Percentiles rank a stretch among this genome's conserved stretches.
Conservation (phyloP, 164 flowering plant species). For the Nymphaea colorata region DNA sequence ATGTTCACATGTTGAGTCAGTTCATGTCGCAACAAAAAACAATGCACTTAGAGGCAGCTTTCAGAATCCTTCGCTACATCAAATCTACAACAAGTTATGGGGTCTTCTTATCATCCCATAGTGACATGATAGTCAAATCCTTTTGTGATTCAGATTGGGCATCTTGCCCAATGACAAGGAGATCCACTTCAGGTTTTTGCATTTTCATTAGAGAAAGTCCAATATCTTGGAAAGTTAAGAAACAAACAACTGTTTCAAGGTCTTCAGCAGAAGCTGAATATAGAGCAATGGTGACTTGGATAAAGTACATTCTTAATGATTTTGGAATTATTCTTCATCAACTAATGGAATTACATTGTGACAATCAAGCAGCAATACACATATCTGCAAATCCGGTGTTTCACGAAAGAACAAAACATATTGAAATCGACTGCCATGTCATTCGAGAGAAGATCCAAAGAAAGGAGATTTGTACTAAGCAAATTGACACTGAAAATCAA, state of each 20-base stretch:
- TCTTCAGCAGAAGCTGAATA: background rate
- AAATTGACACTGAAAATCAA: too few species aligned
- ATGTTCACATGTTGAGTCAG: background rate
- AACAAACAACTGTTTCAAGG: background rate
- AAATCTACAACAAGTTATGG: background rate
- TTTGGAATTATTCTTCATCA: background rate
- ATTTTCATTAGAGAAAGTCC: background rate
- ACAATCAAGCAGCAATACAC: conserved; percentile 1
- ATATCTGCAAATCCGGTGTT: background rate
- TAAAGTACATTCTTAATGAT: background rate
- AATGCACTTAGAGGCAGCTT: conserved; percentile 1
- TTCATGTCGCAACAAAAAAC: background rate
- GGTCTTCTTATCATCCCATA: background rate
- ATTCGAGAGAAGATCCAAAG: too few species aligned
- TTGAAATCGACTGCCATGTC: background rate
- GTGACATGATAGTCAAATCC: background rate
- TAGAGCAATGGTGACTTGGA: conserved; percentile 3
- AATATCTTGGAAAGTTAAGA: conserved; percentile 4
- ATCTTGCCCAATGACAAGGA: background rate
- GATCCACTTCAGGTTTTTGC: background rate
- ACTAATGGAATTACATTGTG: background rate
- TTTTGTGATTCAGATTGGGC: conserved; percentile 5
- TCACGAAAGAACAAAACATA: background rate
- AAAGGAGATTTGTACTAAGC: background rate
- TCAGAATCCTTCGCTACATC: background rate